Percentiles rank a stretch among this genome's conserved stretches.
Conservation (phyloP, 108 stramenopile species). For the Fragilaria radians region DNA sequence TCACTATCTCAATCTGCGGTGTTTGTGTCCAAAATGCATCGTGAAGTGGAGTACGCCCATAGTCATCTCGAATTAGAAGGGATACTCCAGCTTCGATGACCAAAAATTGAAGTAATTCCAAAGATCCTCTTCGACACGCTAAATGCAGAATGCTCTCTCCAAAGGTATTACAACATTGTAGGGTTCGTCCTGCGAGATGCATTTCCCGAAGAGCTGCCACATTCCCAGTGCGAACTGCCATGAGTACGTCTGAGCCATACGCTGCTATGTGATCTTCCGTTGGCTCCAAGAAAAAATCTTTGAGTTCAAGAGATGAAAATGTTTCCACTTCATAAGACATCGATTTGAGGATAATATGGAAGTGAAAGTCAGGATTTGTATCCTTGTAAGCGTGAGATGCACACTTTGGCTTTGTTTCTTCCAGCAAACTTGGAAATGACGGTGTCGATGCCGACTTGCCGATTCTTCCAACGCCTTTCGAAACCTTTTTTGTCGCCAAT, state of each 20-base stretch:
- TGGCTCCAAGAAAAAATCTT: constrained; percentile 30
- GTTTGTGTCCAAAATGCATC: constrained; percentile 62
- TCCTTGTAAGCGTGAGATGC: not conserved
- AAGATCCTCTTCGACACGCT: constrained; percentile 46
- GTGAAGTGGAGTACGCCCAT: constrained; percentile 66
- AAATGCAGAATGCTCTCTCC: constrained; percentile 68
- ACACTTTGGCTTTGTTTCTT: not conserved
- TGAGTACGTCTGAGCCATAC: constrained; percentile 45
- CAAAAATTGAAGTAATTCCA: constrained; percentile 33
- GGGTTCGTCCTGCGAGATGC: constrained; percentile 15
- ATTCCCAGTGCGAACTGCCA: constrained; percentile 52
- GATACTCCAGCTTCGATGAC: constrained; percentile 37
- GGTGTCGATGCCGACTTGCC: not conserved
- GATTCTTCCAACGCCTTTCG: not conserved
- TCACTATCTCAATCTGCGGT: constrained; percentile 42
- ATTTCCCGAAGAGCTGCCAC: constrained; percentile 39
- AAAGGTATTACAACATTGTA: constrained; percentile 56
- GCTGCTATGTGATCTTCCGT: constrained; percentile 58
- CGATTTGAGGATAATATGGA: not conserved
- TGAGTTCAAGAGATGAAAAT: constrained; percentile 19
- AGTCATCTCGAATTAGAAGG: constrained; percentile 55
- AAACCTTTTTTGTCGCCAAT: too few relatives aligned
- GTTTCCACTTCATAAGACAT: not conserved
- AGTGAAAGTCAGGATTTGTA: not conserved
- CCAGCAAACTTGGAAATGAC: not conserved